Conservation (phyloP, 495 filamentous ascomycete genomes). For the Xylaria longipes region DNA sequence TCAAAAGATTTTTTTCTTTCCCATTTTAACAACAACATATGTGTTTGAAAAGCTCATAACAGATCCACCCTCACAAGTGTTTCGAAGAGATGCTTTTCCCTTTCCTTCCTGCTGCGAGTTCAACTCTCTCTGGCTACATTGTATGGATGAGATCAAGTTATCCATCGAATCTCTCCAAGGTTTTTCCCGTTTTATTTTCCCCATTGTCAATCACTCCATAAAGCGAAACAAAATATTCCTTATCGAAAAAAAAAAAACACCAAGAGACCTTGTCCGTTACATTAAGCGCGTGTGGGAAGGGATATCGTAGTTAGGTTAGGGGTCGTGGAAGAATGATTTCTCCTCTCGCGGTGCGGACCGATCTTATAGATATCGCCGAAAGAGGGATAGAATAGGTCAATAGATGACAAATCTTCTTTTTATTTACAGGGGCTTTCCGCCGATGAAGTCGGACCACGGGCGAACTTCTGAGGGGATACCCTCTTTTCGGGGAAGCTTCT, state of each 20-base stretch:
- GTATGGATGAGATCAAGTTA: background rate
- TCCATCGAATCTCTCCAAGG: background rate
- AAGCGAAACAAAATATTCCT: conserved; percentile 23
- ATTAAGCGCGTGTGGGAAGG: background rate
- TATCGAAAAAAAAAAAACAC: conserved; percentile 10
- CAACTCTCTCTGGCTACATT: background rate
- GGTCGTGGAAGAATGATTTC: conserved; percentile 12
- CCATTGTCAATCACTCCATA: background rate
- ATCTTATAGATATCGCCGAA: background rate
- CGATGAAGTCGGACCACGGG: conserved; percentile 93
- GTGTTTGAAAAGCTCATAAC: background rate
- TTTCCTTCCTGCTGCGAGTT: background rate
- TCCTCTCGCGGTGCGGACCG: background rate
- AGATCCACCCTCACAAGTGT: background rate
- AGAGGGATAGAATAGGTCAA: background rate
- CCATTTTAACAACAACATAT: background rate
- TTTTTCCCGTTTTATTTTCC: conserved; percentile 4
- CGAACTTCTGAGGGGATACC: conserved; percentile 88
- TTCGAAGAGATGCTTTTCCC: background rate
- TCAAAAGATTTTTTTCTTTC: background rate
- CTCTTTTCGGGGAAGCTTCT: conserved; percentile 84
- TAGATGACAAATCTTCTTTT: conserved; percentile 17
- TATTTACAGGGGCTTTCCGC: conserved; percentile 83
- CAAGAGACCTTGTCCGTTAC: background rate
- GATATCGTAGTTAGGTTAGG: background rate